phyloP scores from a whole-genome alignment of 495 filamentous ascomycete genomes.

The Sphaerosporella brunnea region DNA sequence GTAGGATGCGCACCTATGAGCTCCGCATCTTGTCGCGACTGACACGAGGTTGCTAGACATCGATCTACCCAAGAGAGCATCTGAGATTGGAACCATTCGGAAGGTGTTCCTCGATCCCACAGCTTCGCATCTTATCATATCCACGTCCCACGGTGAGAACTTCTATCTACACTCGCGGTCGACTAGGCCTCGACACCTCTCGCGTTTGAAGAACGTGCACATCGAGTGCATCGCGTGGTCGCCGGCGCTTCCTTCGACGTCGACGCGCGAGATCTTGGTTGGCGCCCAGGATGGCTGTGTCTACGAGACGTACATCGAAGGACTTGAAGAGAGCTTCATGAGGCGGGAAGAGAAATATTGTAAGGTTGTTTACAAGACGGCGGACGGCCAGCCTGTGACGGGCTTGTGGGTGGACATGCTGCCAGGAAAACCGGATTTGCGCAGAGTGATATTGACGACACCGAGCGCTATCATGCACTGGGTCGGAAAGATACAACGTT shows the following conservation, averaged over 20 bases:
- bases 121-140: slow-evolving; percentile 82
- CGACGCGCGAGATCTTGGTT: slow-evolving; percentile 85
- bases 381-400: slow-evolving; percentile 56
- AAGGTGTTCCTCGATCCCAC: slow-evolving; percentile 94
- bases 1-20: slow-evolving; percentile 32
- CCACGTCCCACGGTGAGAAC: slow-evolving; percentile 81
- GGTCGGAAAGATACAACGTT: slow-evolving; percentile 51
- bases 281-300: slow-evolving; percentile 83
- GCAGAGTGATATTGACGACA: slow-evolving; percentile 62
- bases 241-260: slow-evolving; percentile 85
- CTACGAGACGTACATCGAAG: slow-evolving; percentile 92
- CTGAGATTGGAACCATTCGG: slow-evolving; percentile 77
- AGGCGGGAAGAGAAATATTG: slow-evolving; percentile 84
- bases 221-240: slow-evolving; percentile 92
- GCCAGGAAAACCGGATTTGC: slow-evolving; percentile 42
- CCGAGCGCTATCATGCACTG: slow-evolving; percentile 59
- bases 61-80: slow-evolving; percentile 78
- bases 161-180: slow-evolving; percentile 96
- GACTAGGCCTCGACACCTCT: slow-evolving; percentile 62
- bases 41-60: slow-evolving; percentile 46
- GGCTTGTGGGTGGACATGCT: slow-evolving; percentile 67
- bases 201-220: slow-evolving; percentile 63
- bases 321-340: slow-evolving; percentile 70
- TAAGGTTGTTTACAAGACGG: slow-evolving; percentile 56
- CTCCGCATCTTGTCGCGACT: neutral